Evolutionary conservation across 2,329 filamentous ascomycete genomes (phyloP).

Genomic region (Ramichloridium luteum): DNA sequence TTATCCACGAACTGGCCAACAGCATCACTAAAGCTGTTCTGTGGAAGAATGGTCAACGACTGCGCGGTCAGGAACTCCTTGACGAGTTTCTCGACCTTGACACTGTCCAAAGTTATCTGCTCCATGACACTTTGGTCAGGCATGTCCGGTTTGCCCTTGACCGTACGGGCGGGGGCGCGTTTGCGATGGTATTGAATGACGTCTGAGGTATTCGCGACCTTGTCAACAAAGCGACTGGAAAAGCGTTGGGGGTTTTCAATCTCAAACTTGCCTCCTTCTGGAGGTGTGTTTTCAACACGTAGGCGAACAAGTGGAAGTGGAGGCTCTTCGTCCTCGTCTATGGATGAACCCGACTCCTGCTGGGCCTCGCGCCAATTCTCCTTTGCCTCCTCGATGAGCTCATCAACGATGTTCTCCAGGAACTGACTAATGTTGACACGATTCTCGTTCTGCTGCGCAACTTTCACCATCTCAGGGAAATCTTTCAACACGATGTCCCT

Average conservation of each 20-base stretch:
- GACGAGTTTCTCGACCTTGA: conserved; percentile 83
- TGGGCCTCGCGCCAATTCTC: conserved; percentile 71
- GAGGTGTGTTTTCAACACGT: conserved; percentile 79
- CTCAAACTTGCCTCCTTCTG: conserved; percentile 75
- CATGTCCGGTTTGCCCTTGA: conserved; percentile 43
- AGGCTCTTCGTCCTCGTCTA: conserved; percentile 43
- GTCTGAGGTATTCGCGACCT: conserved; percentile 86
- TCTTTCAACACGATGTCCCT: conserved; percentile 66
- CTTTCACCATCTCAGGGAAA: conserved; percentile 61
- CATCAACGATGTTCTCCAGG: conserved; percentile 66
- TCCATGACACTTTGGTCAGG: conserved; percentile 53
- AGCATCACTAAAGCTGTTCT: conserved; percentile 85
- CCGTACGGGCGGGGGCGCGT: conserved; percentile 48
- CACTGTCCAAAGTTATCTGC: conserved; percentile 44
- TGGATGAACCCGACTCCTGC: conserved; percentile 34
- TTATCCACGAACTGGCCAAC: conserved; percentile 90
- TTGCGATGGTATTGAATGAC: conserved; percentile 88
- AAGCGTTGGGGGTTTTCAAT: conserved; percentile 93
- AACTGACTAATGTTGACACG: conserved; percentile 58
- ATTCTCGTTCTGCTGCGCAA: conserved; percentile 75
- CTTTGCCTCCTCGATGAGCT: conserved; percentile 77
- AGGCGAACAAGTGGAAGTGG: conserved; percentile 78
- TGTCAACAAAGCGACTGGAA: conserved; percentile 80
- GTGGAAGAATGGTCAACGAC: conserved; percentile 81
- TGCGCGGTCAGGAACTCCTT: conserved; percentile 77